A percentile compares a stretch with the other conserved stretches of the same genome.
Evolutionary conservation across 768 basidiomycete species (phyloP).

Genomic region (Boletus pseudo-olivaceus): DNA sequence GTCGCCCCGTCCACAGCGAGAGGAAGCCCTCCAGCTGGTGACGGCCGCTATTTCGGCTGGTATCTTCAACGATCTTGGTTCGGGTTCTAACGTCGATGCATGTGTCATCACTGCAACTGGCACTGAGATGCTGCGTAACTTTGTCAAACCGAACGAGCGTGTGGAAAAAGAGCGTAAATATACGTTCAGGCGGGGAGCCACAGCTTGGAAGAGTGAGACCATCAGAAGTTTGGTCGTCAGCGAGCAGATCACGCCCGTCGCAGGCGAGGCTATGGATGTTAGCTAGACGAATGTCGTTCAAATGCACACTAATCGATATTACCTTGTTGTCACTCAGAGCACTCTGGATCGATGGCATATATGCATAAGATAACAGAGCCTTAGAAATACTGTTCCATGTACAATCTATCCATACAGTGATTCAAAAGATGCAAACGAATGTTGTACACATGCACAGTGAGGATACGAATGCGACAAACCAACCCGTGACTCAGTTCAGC

Average conservation of each 20-base stretch:
- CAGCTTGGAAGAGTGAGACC: slow-evolving; percentile 81
- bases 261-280: slow-evolving; percentile 78
- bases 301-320: slow-evolving; percentile 5
- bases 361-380: slow-evolving; percentile 10
- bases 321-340: background rate
- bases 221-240: slow-evolving; percentile 68
- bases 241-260: slow-evolving; percentile 60
- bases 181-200: slow-evolving; percentile 81
- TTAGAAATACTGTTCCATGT: slow-evolving; percentile 15
- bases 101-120: slow-evolving; percentile 85
- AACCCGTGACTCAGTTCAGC: slow-evolving; percentile 11
- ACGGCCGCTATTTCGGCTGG: slow-evolving; percentile 87
- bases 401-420: slow-evolving; percentile 26
- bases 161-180: slow-evolving; percentile 69
- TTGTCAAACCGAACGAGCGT: slow-evolving; percentile 86
- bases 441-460: slow-evolving; percentile 22
- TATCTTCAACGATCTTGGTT: slow-evolving; percentile 99
- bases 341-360: background rate
- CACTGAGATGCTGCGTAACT: slow-evolving; percentile 93
- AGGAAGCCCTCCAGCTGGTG: slow-evolving; percentile 79
- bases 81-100: slow-evolving; percentile 97
- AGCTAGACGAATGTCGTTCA: slow-evolving; percentile 40
- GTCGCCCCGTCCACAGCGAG: slow-evolving; percentile 46
- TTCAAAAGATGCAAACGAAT: slow-evolving; percentile 18
- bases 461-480: slow-evolving; percentile 13